Evolutionary conservation across 148 eudicot species (phyloP).

Genomic region (Rhododendron ferrugineum): DNA sequence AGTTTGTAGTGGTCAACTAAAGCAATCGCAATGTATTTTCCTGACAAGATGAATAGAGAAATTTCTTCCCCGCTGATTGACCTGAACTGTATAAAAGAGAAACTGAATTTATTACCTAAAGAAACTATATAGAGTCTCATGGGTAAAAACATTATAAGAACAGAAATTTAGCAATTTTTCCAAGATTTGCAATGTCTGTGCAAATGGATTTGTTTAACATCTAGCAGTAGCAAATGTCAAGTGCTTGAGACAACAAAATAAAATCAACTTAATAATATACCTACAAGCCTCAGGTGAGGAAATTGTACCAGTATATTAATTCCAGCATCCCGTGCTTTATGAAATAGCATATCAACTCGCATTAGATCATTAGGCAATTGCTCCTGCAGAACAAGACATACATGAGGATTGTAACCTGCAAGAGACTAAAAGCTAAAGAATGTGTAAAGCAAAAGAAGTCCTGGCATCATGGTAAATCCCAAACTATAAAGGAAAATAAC

Average conservation of each 20-base stretch:
- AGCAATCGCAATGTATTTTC: conserved; percentile 78
- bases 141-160: neutral
- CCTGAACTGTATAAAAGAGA: conserved; percentile 75
- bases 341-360: conserved; percentile 74
- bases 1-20: conserved; percentile 84
- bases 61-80: conserved; percentile 72
- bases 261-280: neutral
- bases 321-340: conserved; percentile 70
- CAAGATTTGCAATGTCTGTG: neutral
- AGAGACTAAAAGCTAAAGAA: neutral
- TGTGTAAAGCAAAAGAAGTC: neutral
- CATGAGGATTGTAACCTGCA: neutral
- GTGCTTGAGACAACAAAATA: neutral
- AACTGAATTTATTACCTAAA: conserved; percentile 22
- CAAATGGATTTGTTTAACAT: neutral
- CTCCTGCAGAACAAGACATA: conserved; percentile 44
- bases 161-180: neutral
- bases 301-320: conserved; percentile 73
- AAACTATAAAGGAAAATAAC: neutral
- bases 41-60: conserved; percentile 69
- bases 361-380: conserved; percentile 78
- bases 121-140: neutral
- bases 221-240: neutral
- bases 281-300: conserved; percentile 2
- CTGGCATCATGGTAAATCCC: neutral